Evolutionary conservation across 495 filamentous ascomycete species (phyloP).

Genomic region (Neurospora terricola): DNA sequence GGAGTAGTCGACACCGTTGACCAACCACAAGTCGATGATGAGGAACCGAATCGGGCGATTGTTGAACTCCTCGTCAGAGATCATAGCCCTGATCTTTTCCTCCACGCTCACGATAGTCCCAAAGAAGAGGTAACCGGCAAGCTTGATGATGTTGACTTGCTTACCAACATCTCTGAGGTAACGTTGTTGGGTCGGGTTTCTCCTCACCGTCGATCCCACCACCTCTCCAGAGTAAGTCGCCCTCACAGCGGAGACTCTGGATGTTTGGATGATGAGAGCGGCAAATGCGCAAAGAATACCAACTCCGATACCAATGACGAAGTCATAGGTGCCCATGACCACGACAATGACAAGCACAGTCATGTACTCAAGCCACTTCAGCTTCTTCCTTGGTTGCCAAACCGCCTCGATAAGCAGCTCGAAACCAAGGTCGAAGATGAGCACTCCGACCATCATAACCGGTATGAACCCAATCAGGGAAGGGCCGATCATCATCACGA

Average conservation of each 20-base stretch:
- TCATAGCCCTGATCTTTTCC: slow-evolving; percentile 66
- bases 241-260: slow-evolving; percentile 74
- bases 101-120: slow-evolving; percentile 94
- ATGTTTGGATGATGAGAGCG: slow-evolving; percentile 83
- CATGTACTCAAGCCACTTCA: slow-evolving; percentile 76
- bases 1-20: slow-evolving; percentile 90
- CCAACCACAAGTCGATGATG: slow-evolving; percentile 79
- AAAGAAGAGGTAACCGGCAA: slow-evolving; percentile 90
- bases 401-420: slow-evolving; percentile 82
- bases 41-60: slow-evolving; percentile 74
- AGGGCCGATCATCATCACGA: slow-evolving; percentile 75
- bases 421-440: slow-evolving; percentile 91
- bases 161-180: slow-evolving; percentile 76
- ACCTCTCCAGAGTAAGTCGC: slow-evolving; percentile 79
- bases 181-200: slow-evolving; percentile 79
- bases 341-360: slow-evolving; percentile 90
- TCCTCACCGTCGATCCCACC: slow-evolving; percentile 80
- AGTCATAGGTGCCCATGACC: slow-evolving; percentile 94
- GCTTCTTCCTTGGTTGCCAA: slow-evolving; percentile 76
- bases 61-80: slow-evolving; percentile 71
- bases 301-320: slow-evolving; percentile 84
- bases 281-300: slow-evolving; percentile 89
- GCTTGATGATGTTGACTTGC: slow-evolving; percentile 82
- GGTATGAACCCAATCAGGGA: slow-evolving; percentile 87
- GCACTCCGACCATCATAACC: slow-evolving; percentile 87